Evolutionary conservation across 352 stramenopile genomes (phyloP).

Genomic region (Phytophthora hibernalis): DNA sequence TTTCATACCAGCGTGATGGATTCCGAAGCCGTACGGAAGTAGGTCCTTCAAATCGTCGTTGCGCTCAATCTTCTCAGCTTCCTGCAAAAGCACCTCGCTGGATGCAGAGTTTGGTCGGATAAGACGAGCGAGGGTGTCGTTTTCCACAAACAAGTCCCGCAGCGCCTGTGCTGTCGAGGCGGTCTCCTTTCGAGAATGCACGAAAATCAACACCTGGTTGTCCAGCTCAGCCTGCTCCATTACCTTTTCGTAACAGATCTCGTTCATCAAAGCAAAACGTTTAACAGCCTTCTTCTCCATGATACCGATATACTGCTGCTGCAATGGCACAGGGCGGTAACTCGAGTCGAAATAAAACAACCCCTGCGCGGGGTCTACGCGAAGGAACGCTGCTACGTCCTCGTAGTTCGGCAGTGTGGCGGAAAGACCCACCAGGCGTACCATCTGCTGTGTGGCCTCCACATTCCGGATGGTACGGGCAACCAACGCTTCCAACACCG

Average conservation of each 20-base stretch:
- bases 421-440: slow-evolving; percentile 97
- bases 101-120: slow-evolving; percentile 87
- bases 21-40: slow-evolving; percentile 98
- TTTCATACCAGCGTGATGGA: slow-evolving; percentile 99
- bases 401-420: slow-evolving; percentile 99
- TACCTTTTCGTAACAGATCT: slow-evolving; percentile 99
- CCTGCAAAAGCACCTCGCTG: slow-evolving; percentile 93
- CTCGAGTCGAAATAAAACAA: slow-evolving; percentile 99
- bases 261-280: slow-evolving; percentile 99
- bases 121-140: slow-evolving; percentile 95
- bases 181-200: slow-evolving; percentile 99
- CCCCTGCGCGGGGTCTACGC: slow-evolving; percentile 97
- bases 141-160: slow-evolving; percentile 95
- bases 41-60: slow-evolving; percentile 99
- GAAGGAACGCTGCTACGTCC: slow-evolving; percentile 98
- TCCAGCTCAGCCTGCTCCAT: slow-evolving; percentile 93
- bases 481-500: slow-evolving; percentile 98
- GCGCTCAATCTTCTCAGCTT: slow-evolving; percentile 92
- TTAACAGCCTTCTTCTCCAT: slow-evolving; percentile 99
- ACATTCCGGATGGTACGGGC: slow-evolving; percentile 97
- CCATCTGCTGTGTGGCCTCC: slow-evolving; percentile 97
- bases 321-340: slow-evolving; percentile 98
- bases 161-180: slow-evolving; percentile 97
- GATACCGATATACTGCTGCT: slow-evolving; percentile 99
- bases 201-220: slow-evolving; percentile 99